Conservation (phyloP, 2,329 filamentous ascomycete species). For the Fusarium palustre region DNA sequence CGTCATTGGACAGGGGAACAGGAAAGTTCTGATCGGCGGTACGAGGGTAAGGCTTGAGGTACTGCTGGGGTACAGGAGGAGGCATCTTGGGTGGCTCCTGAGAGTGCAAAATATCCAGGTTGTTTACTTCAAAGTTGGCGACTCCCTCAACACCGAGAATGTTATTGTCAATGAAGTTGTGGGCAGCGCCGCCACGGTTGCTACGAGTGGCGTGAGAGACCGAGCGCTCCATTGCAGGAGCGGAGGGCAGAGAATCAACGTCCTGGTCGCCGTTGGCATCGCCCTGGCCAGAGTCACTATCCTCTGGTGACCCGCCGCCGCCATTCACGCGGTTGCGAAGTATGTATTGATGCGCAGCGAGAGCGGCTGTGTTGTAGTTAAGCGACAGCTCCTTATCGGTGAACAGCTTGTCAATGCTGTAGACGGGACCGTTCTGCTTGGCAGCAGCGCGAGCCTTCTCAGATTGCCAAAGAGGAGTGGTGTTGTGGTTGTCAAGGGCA, state of each 20-base stretch:
- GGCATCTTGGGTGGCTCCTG: slow-evolving; percentile 69
- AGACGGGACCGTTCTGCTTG: slow-evolving; percentile 69
- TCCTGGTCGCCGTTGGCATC: slow-evolving; percentile 64
- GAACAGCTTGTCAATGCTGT: slow-evolving; percentile 77
- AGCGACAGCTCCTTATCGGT: slow-evolving; percentile 76
- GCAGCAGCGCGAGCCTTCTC: slow-evolving; percentile 66
- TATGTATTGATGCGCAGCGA: slow-evolving; percentile 72
- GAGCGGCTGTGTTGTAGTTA: slow-evolving; percentile 71
- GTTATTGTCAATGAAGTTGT: slow-evolving; percentile 69
- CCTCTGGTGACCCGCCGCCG: slow-evolving; percentile 61
- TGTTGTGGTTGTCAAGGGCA: slow-evolving; percentile 66
- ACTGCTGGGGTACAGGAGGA: slow-evolving; percentile 67
- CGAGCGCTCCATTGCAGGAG: slow-evolving; percentile 71
- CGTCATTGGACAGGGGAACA: slow-evolving; percentile 61
- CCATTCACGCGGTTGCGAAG: slow-evolving; percentile 68
- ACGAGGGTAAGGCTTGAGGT: slow-evolving; percentile 68
- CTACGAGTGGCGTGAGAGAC: slow-evolving; percentile 73
- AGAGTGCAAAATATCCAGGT: slow-evolving; percentile 66
- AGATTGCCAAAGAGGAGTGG: slow-evolving; percentile 71
- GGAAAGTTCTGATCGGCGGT: slow-evolving; percentile 68
- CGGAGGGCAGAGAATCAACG: slow-evolving; percentile 60
- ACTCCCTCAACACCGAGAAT: slow-evolving; percentile 70
- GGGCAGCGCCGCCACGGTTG: slow-evolving; percentile 64
- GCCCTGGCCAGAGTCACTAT: slow-evolving; percentile 65
- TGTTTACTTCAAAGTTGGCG: slow-evolving; percentile 68